A percentile compares a stretch with the other conserved stretches of the same genome.
Conservation (phyloP, 106 monocot species). For the Chionographis japonica region DNA sequence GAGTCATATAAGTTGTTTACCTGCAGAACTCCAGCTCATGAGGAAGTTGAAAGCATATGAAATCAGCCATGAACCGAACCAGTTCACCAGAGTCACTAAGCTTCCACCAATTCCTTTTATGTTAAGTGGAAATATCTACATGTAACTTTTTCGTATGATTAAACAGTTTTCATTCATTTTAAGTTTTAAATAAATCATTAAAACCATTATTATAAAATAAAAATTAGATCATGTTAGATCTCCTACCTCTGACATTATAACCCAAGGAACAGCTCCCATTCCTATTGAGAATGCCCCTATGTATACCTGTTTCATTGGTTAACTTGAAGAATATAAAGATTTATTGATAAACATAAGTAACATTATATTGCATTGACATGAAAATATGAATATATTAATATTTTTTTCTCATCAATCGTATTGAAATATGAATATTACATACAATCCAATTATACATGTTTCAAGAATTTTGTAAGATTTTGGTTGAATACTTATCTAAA, state of each 20-base stretch:
- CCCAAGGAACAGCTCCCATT: conserved; percentile 91
- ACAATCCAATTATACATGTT: too few species aligned
- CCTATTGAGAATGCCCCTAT: conserved; percentile 63
- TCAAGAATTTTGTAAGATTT: too few species aligned
- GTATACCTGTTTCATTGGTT: conserved; percentile 36
- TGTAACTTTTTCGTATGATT: not conserved
- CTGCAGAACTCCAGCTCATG: conserved; percentile 51
- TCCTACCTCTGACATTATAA: conserved; percentile 93
- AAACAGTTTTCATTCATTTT: too few species aligned
- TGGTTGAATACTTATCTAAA: too few species aligned
- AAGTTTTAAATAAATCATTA: too few species aligned
- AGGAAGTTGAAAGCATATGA: conserved; percentile 55
- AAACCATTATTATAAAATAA: not conserved
- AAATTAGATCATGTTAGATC: not conserved
- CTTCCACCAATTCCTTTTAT: conserved; percentile 51
- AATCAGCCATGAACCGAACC: conserved; percentile 44
- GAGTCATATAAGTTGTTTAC: conserved; percentile 3
- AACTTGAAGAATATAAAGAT: not conserved
- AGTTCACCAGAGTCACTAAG: conserved; percentile 49
- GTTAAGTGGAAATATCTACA: conserved; percentile 54
- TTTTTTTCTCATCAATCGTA: too few species aligned
- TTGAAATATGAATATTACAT: too few species aligned
- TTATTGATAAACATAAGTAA: not conserved
- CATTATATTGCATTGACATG: too few species aligned
- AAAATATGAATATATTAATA: too few species aligned